Evolutionary conservation across 306 rosid species (phyloP).

Genomic region (Glycine latifolia): DNA sequence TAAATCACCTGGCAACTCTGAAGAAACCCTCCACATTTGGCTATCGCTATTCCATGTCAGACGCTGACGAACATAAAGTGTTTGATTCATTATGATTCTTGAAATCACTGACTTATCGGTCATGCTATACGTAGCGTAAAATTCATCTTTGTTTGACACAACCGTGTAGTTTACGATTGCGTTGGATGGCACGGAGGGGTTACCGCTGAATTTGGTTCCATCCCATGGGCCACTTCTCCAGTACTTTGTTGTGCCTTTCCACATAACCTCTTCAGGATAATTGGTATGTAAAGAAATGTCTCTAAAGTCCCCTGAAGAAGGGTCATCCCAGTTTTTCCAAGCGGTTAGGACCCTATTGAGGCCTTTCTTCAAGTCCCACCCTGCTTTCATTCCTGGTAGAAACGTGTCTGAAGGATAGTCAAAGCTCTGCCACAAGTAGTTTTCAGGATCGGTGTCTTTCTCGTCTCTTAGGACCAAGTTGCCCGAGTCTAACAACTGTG

Average conservation of each 20-base stretch:
- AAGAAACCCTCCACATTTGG: slow-evolving; percentile 40
- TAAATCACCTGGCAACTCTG: slow-evolving; percentile 44
- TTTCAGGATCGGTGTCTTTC: neutral
- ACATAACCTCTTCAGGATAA: slow-evolving; percentile 1
- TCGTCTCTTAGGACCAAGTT: slow-evolving; percentile 10
- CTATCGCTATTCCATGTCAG: slow-evolving; percentile 40
- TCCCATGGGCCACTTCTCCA: slow-evolving; percentile 10
- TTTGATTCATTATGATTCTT: slow-evolving; percentile 49
- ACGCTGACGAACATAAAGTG: slow-evolving; percentile 3
- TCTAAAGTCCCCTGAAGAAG: slow-evolving; percentile 17
- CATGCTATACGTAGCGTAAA: neutral
- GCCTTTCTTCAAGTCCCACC: neutral
- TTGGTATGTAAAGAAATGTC: neutral
- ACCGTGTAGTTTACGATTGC: neutral
- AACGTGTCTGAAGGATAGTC: neutral
- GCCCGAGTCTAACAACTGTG: neutral
- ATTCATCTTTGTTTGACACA: neutral
- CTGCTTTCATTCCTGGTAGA: neutral
- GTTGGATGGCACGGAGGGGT: neutral
- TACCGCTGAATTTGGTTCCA: neutral
- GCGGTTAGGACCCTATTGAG: neutral
- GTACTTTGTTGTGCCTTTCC: neutral
- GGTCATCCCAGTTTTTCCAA: slow-evolving; percentile 32
- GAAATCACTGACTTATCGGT: slow-evolving; percentile 36
- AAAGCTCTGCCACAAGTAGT: slow-evolving; percentile 19